These are phyloP conservation scores for Colletotrichum sp. DNA, from an alignment of 2,329 filamentous ascomycete species.

Conservation along the genomic window DNA sequence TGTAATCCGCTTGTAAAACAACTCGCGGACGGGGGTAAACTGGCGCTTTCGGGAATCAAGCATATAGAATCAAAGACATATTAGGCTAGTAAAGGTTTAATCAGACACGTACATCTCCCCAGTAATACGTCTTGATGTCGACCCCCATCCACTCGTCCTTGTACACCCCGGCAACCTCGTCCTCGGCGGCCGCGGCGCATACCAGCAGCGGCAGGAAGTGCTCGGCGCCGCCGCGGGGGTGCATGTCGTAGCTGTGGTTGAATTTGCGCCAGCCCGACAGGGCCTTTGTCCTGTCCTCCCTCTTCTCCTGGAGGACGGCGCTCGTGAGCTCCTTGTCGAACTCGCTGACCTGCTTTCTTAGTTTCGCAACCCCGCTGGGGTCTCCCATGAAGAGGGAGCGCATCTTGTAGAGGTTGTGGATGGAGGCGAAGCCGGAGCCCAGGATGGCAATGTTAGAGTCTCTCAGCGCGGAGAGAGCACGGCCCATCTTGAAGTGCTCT, in stretches of 20 bases:
- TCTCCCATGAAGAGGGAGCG: constrained; percentile 35
- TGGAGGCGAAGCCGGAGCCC: constrained; percentile 64
- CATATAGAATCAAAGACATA: constrained; percentile 5
- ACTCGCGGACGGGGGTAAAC: neutral
- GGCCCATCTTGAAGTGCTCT: constrained; percentile 56
- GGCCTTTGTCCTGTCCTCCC: constrained; percentile 39
- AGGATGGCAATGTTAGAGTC: constrained; percentile 60
- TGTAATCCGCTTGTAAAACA: neutral
- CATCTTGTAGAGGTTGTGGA: constrained; percentile 60
- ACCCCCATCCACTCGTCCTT: constrained; percentile 54
- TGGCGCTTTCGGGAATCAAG: neutral
- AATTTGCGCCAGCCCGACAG: constrained; percentile 54
- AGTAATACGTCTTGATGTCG: constrained; percentile 62
- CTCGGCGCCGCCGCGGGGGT: constrained; percentile 58
- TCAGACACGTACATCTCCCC: constrained; percentile 38
- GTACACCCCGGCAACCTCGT: constrained; percentile 49
- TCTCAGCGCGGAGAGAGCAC: constrained; percentile 55
- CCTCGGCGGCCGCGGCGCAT: constrained; percentile 55
- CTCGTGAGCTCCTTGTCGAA: constrained; percentile 55
- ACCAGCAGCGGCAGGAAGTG: constrained; percentile 66
- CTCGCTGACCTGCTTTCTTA: constrained; percentile 27
- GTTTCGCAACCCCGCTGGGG: constrained; percentile 27
- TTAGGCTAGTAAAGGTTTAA: constrained; percentile 2
- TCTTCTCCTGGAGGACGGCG: constrained; percentile 38
- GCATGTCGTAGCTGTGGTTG: constrained; percentile 55